Percentiles rank a stretch among this genome's conserved stretches.
phyloP scores from a whole-genome alignment of 2,329 filamentous ascomycete species.

The Sordariomycetes sp. region DNA sequence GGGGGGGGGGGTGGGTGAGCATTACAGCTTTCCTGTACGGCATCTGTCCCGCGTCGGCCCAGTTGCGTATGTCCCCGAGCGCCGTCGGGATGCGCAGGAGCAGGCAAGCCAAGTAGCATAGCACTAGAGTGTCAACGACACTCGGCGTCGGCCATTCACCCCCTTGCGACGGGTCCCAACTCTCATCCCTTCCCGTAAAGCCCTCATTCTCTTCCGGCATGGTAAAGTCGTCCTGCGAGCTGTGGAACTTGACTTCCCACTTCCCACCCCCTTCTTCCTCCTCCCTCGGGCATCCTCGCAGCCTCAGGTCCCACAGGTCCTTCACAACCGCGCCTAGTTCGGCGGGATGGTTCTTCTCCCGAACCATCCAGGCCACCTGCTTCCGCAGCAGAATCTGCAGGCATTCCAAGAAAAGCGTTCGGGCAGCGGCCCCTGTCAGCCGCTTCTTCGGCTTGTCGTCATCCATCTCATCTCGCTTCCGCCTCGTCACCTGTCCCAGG shows the following conservation, averaged over 20 bases:
- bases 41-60: conserved; percentile 57
- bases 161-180: conserved; percentile 32
- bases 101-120: conserved; percentile 72
- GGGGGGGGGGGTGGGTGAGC: conserved; percentile 5
- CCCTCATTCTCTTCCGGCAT: conserved; percentile 11
- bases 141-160: conserved; percentile 48
- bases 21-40: conserved; percentile 60
- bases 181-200: conserved; percentile 20
- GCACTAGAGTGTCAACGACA: conserved; percentile 61
- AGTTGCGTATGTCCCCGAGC: conserved; percentile 60
- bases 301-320: conserved; percentile 75
- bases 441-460: conserved; percentile 45
- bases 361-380: conserved; percentile 66
- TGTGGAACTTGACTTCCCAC: not conserved
- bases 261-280: conserved; percentile 6
- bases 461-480: conserved; percentile 14
- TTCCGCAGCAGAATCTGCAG: conserved; percentile 78
- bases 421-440: conserved; percentile 56
- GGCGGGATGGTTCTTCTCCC: conserved; percentile 51
- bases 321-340: conserved; percentile 72
- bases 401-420: conserved; percentile 71
- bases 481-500: conserved; percentile 29
- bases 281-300: conserved; percentile 27
- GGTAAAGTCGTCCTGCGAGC: not conserved
- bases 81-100: conserved; percentile 68